phyloP scores from a whole-genome alignment of 768 basidiomycete genomes.

The Lactifluus echinatus region DNA sequence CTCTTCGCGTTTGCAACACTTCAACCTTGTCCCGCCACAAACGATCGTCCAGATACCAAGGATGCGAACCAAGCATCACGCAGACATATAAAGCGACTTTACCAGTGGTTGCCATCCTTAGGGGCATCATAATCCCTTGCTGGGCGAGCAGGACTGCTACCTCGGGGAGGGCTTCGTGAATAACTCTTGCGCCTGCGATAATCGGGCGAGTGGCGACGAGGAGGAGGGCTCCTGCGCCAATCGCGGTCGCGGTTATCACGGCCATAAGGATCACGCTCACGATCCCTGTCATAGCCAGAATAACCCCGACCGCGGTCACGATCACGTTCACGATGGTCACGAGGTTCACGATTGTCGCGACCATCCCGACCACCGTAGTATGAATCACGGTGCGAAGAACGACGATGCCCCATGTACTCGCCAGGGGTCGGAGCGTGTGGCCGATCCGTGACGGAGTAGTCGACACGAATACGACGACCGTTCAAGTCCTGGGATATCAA shows the following conservation, averaged over 20 bases:
- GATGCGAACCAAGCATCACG: slow-evolving; percentile 20
- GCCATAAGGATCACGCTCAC: slow-evolving; percentile 35
- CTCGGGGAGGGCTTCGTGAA: slow-evolving; percentile 72
- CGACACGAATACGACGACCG: slow-evolving; percentile 92
- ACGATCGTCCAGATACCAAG: slow-evolving; percentile 19
- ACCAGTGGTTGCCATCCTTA: slow-evolving; percentile 52
- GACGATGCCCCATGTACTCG: slow-evolving; percentile 93
- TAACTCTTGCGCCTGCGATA: slow-evolving; percentile 69
- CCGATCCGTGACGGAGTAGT: slow-evolving; percentile 89
- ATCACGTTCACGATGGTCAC: slow-evolving; percentile 32
- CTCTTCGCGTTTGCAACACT: slow-evolving; percentile 33
- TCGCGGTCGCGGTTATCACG: slow-evolving; percentile 52
- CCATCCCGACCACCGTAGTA: slow-evolving; percentile 26
- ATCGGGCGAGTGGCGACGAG: slow-evolving; percentile 65
- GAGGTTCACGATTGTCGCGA: slow-evolving; percentile 35
- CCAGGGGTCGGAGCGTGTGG: slow-evolving; percentile 96
- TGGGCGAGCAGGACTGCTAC: slow-evolving; percentile 41
- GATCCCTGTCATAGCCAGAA: slow-evolving; percentile 30
- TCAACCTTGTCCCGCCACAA: slow-evolving; percentile 32
- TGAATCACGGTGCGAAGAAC: slow-evolving; percentile 39
- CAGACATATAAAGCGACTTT: slow-evolving; percentile 28
- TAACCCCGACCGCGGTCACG: slow-evolving; percentile 37
- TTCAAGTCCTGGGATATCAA: slow-evolving; percentile 65
- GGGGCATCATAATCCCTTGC: slow-evolving; percentile 40
- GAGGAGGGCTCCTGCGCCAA: slow-evolving; percentile 63